Evolutionary conservation across 345 rosid species (phyloP), one percentile per base, ranked within the genome.

Genomic region (Turritis glabra): DNA sequence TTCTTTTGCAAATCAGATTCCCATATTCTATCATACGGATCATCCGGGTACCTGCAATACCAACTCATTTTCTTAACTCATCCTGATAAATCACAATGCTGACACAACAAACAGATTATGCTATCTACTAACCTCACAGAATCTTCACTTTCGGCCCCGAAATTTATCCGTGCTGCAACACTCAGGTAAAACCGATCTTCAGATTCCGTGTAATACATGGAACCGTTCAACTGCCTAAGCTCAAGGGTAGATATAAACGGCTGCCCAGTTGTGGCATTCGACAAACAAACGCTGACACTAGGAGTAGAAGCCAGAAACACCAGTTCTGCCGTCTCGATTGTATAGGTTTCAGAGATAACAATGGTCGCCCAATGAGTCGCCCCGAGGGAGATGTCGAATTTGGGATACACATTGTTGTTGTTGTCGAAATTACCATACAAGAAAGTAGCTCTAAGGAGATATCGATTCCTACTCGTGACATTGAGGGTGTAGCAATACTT

Each of bases 161-260:
- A 96, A 80, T 96, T 96, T 53, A 96, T 89, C 82, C 99, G 77
- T 51, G 98, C 99, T 0, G 99, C 85, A 44, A 89, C 85, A 74
- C 87, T 76, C 19, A 96, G 90, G 74, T 86, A 91, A 78, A 79
- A 92, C 66, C 48, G 85, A 66, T 88, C 84, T 80, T 96, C 99
- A 57, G 0, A 84, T 15, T 29, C 69, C 2, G 96, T 92, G n/a
- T 17, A 54, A 76, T 96, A 96, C 78, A 88, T 79, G 3, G 96
- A 92, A 69, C 97, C 99, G 59, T 89, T 90, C 85, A 96, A 82
- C 72, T 89, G 96, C 22, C 99, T 92, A 40, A 96, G 93, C 90
- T 96, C 99, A 68, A 96, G 94, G 25, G 98, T 92, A 26, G 99
- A 96, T 75, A 96, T 89, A 85, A 96, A 96, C 30, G 98, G 99